Base-by-base conservation (phyloP, 345 rosid genomes). In the Aurinia saxatilis region DNA sequence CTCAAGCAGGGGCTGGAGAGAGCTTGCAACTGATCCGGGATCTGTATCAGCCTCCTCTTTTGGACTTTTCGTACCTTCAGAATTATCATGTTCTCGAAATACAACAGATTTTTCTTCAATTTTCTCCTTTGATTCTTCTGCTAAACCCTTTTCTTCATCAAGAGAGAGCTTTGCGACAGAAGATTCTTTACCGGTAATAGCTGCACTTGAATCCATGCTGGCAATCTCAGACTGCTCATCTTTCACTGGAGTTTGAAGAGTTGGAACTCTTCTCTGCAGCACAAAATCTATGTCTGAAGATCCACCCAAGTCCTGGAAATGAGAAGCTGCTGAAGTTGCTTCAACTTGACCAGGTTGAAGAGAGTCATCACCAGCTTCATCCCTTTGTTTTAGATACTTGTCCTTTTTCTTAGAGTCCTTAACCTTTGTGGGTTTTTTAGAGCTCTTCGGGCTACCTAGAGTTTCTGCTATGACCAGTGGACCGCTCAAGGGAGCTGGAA, bases 401-500 rank as follows among this genome's bases (percentile, higher is more conserved):
- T 88, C 95, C 76, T 84, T 81, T 79, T 88, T 90, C 14, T 80
- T 76, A 10, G 69, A 78, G 63, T 86, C 97, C 95, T 90, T 86
- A 50, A 78, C 80, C 82, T 88, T 95, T 63, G 77, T 29, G 38
- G 79, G 53, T 29, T 78, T 90, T 42, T 80, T 84, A 25, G 95
- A 74, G 72, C 76, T 71, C 79, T 82, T 90, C 55, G 61, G 73
- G 50, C 78, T 73, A 66, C 91, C 79, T 63, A 88, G 75, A 50
- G 92, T 63, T 73, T 95, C 99, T 2, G 99, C 96, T 60, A 84
- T 79, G 53, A 88, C 96, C 72, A 95, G 62, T 18, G 99, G 99
- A 48, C 99, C 99, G 69, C 93, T 90, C 77, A 88, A 80, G 63
- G 93, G 95, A 78, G 99, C 99, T 95, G 84, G 40, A 60, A 55